Evolutionary conservation across 2,329 filamentous ascomycete genomes (phyloP).

Genomic region (Monilinia fructigena): DNA sequence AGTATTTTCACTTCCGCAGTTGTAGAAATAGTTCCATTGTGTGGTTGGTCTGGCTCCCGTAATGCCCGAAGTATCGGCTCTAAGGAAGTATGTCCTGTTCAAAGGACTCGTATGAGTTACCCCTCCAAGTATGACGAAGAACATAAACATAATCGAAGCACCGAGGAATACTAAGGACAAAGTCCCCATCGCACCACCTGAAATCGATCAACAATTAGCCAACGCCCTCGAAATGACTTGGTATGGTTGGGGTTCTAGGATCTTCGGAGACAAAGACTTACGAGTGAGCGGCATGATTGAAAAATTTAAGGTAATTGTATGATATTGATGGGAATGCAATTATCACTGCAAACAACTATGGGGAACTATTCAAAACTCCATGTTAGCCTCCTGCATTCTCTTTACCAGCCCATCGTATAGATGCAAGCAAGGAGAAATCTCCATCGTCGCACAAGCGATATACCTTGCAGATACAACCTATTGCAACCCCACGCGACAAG

Average conservation of each 20-base stretch:
- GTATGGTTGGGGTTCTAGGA: background rate
- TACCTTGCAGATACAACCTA: background rate
- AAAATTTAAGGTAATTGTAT: background rate
- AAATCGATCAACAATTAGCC: background rate
- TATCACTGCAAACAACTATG: conserved; percentile 1
- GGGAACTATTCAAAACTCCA: conserved; percentile 1
- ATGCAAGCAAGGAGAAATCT: background rate
- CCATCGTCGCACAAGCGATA: background rate
- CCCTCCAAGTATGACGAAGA: conserved; percentile 65
- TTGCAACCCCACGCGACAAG: background rate
- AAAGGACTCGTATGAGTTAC: conserved; percentile 56
- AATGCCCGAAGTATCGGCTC: conserved; percentile 73
- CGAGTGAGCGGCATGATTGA: background rate
- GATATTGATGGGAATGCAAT: conserved; percentile 8
- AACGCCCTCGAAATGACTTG: background rate
- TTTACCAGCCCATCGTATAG: background rate
- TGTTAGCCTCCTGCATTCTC: conserved; percentile 13
- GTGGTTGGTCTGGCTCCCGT: conserved; percentile 62
- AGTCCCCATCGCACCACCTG: conserved; percentile 56
- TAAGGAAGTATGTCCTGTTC: conserved; percentile 80
- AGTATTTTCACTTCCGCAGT: conserved; percentile 65
- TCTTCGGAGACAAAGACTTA: background rate
- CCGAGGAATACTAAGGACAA: conserved; percentile 61
- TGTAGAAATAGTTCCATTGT: conserved; percentile 89
- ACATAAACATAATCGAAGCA: conserved; percentile 60